Percentiles rank a stretch among this genome's conserved stretches.
phyloP scores from a whole-genome alignment of 257 asterid species.

The Salvia miltiorrhiza region DNA sequence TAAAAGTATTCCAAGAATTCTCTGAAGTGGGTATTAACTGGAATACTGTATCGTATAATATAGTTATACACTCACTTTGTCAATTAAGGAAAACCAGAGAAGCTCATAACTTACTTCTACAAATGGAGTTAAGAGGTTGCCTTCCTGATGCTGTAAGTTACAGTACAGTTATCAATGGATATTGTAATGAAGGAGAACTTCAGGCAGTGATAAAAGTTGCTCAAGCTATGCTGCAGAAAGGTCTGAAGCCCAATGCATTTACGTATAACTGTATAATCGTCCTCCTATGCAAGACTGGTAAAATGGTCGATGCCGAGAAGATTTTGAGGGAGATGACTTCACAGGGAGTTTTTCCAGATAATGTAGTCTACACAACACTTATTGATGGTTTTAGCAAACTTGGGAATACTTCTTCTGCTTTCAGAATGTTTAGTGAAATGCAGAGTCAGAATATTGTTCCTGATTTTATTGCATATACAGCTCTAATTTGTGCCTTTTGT shows the following conservation, averaged over 20 bases:
- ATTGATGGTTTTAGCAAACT: conserved; percentile 71
- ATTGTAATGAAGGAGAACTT: conserved; percentile 59
- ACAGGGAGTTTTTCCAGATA: conserved; percentile 68
- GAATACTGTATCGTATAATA: conserved; percentile 74
- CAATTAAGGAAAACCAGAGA: conserved; percentile 53
- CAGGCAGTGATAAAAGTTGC: conserved; percentile 44
- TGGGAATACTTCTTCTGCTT: conserved; percentile 53
- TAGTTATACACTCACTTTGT: conserved; percentile 72
- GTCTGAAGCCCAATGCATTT: conserved; percentile 68
- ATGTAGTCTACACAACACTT: conserved; percentile 77
- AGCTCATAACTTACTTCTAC: conserved; percentile 71
- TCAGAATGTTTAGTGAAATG: conserved; percentile 71
- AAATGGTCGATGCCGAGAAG: conserved; percentile 65
- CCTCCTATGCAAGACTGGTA: conserved; percentile 63
- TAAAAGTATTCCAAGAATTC: conserved; percentile 60
- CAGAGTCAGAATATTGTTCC: conserved; percentile 47
- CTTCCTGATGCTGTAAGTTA: conserved; percentile 80
- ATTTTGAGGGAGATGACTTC: conserved; percentile 69
- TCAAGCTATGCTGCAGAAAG: conserved; percentile 57
- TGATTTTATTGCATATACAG: conserved; percentile 67
- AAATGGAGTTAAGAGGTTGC: conserved; percentile 72
- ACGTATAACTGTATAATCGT: conserved; percentile 70
- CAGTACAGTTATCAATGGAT: conserved; percentile 80
- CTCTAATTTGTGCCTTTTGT: conserved; percentile 71
- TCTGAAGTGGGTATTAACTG: conserved; percentile 67